A percentile compares a stretch with the other conserved stretches of the same genome.
These are phyloP conservation scores for Zymoseptoria pseudotritici DNA, from an alignment of 2,329 filamentous ascomycete species.

Conservation along the genomic window DNA sequence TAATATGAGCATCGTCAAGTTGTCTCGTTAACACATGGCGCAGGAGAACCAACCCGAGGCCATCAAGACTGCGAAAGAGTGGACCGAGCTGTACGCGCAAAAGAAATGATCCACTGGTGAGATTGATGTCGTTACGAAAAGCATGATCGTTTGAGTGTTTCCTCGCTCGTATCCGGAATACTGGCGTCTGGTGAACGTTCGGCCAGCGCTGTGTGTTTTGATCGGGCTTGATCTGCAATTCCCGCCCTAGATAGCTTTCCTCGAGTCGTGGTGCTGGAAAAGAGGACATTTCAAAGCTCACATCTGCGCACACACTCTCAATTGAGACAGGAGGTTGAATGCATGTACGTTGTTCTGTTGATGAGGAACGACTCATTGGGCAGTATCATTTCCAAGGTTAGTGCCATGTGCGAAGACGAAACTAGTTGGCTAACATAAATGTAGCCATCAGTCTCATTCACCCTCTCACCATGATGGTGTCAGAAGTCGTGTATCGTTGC, in stretches of 20 bases:
- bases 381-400: neutral
- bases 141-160: neutral
- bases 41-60: constrained; percentile 80
- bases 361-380: neutral
- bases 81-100: constrained; percentile 76
- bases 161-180: neutral
- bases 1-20: neutral
- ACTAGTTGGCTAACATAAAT: neutral
- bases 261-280: neutral
- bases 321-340: neutral
- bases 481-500: neutral
- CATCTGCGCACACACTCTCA: neutral
- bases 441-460: neutral
- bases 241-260: neutral
- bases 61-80: constrained; percentile 84
- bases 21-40: constrained; percentile 6
- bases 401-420: neutral
- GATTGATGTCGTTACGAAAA: neutral
- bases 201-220: neutral
- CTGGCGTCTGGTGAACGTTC: neutral
- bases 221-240: neutral
- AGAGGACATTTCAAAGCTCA: neutral
- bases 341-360: neutral
- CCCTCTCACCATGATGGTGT: neutral
- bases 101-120: neutral